Percentiles rank a stretch among this genome's conserved stretches.
Evolutionary conservation across 2,329 filamentous ascomycete species (phyloP).

Genomic region (Malbranchea cinnamomea): DNA sequence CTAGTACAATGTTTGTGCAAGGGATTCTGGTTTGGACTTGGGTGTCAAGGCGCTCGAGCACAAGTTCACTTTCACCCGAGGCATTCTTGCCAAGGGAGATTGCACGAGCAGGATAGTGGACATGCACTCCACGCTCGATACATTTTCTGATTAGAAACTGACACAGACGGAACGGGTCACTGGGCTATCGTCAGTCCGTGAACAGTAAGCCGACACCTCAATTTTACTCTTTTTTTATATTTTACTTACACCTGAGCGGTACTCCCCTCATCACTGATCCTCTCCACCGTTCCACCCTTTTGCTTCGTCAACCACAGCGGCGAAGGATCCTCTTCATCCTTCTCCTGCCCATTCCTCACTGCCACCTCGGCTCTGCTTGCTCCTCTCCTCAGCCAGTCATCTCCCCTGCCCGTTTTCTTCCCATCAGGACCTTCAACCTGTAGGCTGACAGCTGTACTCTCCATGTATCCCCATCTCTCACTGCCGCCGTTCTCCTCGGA

Average conservation of each 20-base stretch:
- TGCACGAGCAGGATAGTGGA: conserved; percentile 50
- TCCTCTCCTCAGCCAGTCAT: conserved; percentile 53
- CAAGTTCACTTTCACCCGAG: conserved; percentile 34
- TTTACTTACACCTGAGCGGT: conserved; percentile 49
- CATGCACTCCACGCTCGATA: conserved; percentile 43
- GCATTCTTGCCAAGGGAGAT: conserved; percentile 37
- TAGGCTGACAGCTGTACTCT: conserved; percentile 45
- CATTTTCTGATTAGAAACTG: conserved; percentile 48
- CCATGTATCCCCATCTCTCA: conserved; percentile 43
- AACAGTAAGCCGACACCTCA: background rate
- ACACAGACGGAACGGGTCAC: conserved; percentile 52
- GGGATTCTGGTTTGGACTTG: conserved; percentile 29
- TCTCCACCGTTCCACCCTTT: conserved; percentile 41
- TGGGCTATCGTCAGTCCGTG: background rate
- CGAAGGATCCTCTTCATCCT: conserved; percentile 15
- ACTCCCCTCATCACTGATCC: conserved; percentile 45
- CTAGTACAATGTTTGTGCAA: conserved; percentile 50
- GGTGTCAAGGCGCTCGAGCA: conserved; percentile 30
- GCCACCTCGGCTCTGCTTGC: conserved; percentile 45
- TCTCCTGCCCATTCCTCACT: conserved; percentile 21
- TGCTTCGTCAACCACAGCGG: conserved; percentile 46
- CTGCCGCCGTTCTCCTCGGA: conserved; percentile 44
- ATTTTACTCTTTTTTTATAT: background rate
- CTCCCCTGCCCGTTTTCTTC: conserved; percentile 32
- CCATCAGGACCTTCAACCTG: conserved; percentile 23